A percentile compares a stretch with the other conserved stretches of the same genome.
These are phyloP conservation scores for Daedaleopsis nitida DNA, from an alignment of 768 basidiomycete genomes.

Conservation along the genomic window DNA sequence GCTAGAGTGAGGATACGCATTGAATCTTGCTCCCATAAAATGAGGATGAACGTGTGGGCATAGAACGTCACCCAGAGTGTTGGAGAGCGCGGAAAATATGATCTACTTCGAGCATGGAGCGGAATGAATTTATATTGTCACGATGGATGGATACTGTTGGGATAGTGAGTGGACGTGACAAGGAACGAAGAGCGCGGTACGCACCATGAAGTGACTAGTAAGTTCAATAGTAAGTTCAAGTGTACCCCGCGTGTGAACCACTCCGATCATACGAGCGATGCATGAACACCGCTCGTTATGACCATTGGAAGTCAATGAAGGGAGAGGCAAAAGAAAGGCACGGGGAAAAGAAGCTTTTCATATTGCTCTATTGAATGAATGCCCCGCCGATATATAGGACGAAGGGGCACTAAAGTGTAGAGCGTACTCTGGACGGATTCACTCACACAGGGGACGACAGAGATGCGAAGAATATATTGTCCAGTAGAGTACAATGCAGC, in stretches of 20 bases:
- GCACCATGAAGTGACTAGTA: slow-evolving; percentile 17
- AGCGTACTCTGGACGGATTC: slow-evolving; percentile 39
- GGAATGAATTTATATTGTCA: background rate
- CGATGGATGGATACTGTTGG: background rate
- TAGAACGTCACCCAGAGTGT: slow-evolving; percentile 95
- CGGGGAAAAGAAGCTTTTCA: slow-evolving; percentile 33
- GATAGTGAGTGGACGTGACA: background rate
- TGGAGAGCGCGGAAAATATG: slow-evolving; percentile 62
- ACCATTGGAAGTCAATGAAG: slow-evolving; percentile 21
- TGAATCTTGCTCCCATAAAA: slow-evolving; percentile 89
- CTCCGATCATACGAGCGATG: slow-evolving; percentile 33
- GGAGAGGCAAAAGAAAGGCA: slow-evolving; percentile 45
- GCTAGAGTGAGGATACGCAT: slow-evolving; percentile 11
- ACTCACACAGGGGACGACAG: slow-evolving; percentile 4
- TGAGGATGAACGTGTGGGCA: slow-evolving; percentile 82
- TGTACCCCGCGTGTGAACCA: slow-evolving; percentile 59
- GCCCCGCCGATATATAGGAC: slow-evolving; percentile 59
- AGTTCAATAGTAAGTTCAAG: slow-evolving; percentile 23
- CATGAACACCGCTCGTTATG: slow-evolving; percentile 26
- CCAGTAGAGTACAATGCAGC: slow-evolving; percentile 39
- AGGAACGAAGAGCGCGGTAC: background rate
- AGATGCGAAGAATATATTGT: slow-evolving; percentile 32
- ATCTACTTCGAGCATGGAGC: background rate
- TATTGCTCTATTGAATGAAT: slow-evolving; percentile 89
- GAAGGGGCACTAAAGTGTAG: slow-evolving; percentile 87